These are phyloP conservation scores for Cocos nucifera DNA, from an alignment of 176 grass and related monocot genomes.

Conservation along the genomic window DNA sequence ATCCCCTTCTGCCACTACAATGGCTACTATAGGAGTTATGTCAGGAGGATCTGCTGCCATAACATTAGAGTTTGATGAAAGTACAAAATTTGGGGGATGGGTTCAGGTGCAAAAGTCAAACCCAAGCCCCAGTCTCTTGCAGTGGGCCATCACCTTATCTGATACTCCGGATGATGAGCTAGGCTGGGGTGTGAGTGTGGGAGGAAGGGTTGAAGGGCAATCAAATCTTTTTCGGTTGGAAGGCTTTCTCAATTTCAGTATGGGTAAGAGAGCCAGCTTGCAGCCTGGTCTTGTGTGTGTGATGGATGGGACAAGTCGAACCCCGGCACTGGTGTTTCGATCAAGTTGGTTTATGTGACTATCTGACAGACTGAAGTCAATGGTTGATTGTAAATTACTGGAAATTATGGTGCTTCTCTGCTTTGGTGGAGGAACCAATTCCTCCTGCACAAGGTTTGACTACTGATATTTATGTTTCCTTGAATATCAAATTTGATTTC, in stretches of 20 bases:
- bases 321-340: conserved; percentile 39
- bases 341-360: conserved; percentile 64
- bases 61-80: conserved; percentile 62
- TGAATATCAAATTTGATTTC: too few relatives aligned
- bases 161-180: conserved; percentile 53
- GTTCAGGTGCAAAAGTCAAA: conserved; percentile 46
- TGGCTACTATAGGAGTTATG: background rate
- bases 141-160: conserved; percentile 45
- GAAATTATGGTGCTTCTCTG: too few relatives aligned
- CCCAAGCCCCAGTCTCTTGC: conserved; percentile 13
- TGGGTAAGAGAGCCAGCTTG: conserved; percentile 55
- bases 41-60: conserved; percentile 50
- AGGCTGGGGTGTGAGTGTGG: conserved; percentile 53
- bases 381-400: too few relatives aligned
- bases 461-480: too few relatives aligned
- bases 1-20: background rate
- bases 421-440: too few relatives aligned
- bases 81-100: conserved; percentile 66
- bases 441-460: too few relatives aligned
- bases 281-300: conserved; percentile 45
- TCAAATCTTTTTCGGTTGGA: conserved; percentile 39
- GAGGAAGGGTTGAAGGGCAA: conserved; percentile 36
- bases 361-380: background rate
- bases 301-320: conserved; percentile 32
- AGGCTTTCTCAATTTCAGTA: conserved; percentile 58